These are phyloP conservation scores for Monosporascus sp. DNA, from an alignment of 2,329 filamentous ascomycete genomes.

Conservation along the genomic window DNA sequence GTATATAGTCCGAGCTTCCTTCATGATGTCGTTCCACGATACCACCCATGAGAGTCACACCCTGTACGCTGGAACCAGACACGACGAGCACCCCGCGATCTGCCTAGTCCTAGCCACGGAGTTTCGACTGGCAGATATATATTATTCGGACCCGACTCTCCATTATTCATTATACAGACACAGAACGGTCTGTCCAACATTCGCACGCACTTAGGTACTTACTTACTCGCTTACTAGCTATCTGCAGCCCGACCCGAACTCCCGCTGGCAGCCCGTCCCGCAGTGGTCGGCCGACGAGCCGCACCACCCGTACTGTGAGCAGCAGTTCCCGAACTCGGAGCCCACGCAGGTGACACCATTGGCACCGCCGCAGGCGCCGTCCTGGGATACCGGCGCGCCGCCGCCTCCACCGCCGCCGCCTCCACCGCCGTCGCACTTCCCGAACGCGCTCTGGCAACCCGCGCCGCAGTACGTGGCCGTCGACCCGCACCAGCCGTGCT, in stretches of 20 bases:
- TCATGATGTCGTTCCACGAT: too few species aligned
- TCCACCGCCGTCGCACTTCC: constrained; percentile 19
- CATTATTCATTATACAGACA: too few species aligned
- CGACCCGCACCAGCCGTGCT: constrained; percentile 32
- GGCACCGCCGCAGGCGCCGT: constrained; percentile 18
- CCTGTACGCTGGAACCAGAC: too few species aligned
- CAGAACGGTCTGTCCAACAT: too few species aligned
- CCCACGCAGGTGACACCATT: constrained; percentile 23
- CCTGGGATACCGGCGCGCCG: constrained; percentile 17
- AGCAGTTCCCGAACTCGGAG: constrained; percentile 25
- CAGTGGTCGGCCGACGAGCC: constrained; percentile 36
- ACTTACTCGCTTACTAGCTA: background rate
- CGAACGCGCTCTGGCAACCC: constrained; percentile 32
- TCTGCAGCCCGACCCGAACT: constrained; percentile 25
- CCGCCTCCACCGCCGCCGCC: constrained; percentile 13
- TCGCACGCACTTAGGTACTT: too few species aligned
- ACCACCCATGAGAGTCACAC: too few species aligned
- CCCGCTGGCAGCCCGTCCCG: constrained; percentile 31
- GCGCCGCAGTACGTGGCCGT: constrained; percentile 33
- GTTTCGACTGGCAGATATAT: too few species aligned
- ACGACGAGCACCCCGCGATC: too few species aligned
- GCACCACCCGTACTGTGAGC: constrained; percentile 30
- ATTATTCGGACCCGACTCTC: too few species aligned
- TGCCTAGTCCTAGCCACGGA: too few species aligned
- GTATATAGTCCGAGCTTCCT: too few species aligned